These are phyloP conservation scores for Senna siamea DNA, from an alignment of 306 rosid species.

Conservation along the genomic window DNA sequence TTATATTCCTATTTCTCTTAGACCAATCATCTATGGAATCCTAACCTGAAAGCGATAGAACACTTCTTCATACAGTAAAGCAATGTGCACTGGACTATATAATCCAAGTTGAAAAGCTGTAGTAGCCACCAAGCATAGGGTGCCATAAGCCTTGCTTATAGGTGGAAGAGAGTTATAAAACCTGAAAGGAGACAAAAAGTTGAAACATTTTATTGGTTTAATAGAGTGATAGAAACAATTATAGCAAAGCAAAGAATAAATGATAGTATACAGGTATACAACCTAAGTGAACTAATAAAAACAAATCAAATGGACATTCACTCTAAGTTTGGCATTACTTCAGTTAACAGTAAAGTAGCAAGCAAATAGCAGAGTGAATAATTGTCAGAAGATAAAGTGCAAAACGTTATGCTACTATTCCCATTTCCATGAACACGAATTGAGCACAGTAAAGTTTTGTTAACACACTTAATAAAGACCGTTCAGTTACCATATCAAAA, in stretches of 20 bases:
- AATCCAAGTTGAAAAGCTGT: constrained; percentile 62
- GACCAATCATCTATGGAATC: neutral
- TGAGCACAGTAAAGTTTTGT: neutral
- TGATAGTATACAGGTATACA: neutral
- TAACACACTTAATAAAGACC: neutral
- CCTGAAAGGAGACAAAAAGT: constrained; percentile 54
- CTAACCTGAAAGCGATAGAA: constrained; percentile 75
- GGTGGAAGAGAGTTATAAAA: constrained; percentile 90
- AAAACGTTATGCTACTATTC: no score
- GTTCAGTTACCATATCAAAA: neutral
- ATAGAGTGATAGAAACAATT: constrained; percentile 19
- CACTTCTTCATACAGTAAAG: constrained; percentile 45
- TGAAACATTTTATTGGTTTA: constrained; percentile 1
- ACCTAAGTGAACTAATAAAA: neutral
- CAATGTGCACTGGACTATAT: constrained; percentile 33
- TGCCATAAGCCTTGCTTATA: constrained; percentile 87
- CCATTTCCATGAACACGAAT: neutral
- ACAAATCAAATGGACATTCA: neutral
- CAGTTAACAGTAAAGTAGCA: no score
- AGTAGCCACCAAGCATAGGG: constrained; percentile 72
- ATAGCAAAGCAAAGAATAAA: neutral
- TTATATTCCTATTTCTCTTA: neutral
- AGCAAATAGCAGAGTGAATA: no score
- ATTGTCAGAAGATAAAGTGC: no score
- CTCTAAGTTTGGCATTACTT: neutral